phyloP scores from a whole-genome alignment of 2,329 filamentous ascomycete genomes.

The Tolypocladium paradoxum region DNA sequence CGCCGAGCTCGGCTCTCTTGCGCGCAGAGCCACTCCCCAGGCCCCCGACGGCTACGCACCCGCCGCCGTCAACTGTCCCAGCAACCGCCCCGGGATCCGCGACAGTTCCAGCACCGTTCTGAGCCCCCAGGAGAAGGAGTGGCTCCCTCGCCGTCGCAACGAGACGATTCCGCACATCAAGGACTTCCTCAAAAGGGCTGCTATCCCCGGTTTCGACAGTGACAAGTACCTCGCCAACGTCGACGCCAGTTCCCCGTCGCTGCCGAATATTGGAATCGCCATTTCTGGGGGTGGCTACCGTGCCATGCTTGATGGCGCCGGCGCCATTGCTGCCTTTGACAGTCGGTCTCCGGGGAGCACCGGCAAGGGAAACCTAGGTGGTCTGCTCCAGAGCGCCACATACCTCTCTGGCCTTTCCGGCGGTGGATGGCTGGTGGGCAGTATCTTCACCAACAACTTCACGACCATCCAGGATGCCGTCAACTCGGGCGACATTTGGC shows the following conservation, averaged over 20 bases:
- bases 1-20: conserved; percentile 3
- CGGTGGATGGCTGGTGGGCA: conserved; percentile 77
- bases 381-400: conserved; percentile 68
- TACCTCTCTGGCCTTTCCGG: conserved; percentile 76
- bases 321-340: conserved; percentile 71
- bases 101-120: conserved; percentile 36
- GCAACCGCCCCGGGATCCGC: conserved; percentile 57
- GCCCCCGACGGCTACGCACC: conserved; percentile 56
- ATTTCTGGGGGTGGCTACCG: conserved; percentile 78
- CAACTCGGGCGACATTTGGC: conserved; percentile 26
- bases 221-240: conserved; percentile 49
- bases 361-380: conserved; percentile 58
- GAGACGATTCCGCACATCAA: conserved; percentile 65
- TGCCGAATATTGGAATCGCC: conserved; percentile 59
- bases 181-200: conserved; percentile 60
- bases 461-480: conserved; percentile 40
- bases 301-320: conserved; percentile 72
- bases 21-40: conserved; percentile 16
- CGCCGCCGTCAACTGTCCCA: conserved; percentile 55
- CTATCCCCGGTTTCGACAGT: conserved; percentile 70
- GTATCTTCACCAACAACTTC: conserved; percentile 76
- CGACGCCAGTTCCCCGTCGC: conserved; percentile 18
- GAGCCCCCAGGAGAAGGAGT: conserved; percentile 60
- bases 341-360: conserved; percentile 45
- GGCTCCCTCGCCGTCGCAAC: conserved; percentile 61